These are phyloP conservation scores for Termitomyces sp. DNA, from an alignment of 768 basidiomycete species.

Conservation along the genomic window DNA sequence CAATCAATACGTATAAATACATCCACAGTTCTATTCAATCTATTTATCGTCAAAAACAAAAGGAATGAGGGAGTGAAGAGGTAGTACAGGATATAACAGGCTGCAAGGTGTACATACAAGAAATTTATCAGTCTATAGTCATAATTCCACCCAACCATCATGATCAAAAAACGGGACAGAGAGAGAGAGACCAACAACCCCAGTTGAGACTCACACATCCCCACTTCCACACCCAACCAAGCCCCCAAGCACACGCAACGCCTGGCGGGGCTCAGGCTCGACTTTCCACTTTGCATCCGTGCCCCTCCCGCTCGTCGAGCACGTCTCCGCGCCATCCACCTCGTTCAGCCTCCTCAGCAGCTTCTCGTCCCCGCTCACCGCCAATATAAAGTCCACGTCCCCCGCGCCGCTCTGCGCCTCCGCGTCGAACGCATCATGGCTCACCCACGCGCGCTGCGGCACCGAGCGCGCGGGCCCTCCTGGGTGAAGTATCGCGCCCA, in stretches of 20 bases:
- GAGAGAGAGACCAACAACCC: background rate
- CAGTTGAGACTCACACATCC: background rate
- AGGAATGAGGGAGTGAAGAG: background rate
- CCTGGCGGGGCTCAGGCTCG: constrained; percentile 13
- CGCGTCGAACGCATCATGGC: constrained; percentile 21
- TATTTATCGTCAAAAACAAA: background rate
- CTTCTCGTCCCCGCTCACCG: constrained; percentile 74
- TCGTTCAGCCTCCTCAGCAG: constrained; percentile 37
- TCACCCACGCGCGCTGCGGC: constrained; percentile 34
- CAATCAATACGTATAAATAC: no score
- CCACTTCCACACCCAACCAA: background rate
- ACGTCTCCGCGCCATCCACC: constrained; percentile 67
- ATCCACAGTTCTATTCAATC: background rate
- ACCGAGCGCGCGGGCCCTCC: constrained; percentile 43
- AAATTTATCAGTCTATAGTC: background rate
- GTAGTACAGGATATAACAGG: background rate
- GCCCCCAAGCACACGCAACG: constrained; percentile 6
- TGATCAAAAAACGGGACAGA: background rate
- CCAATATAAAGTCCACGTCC: constrained; percentile 57
- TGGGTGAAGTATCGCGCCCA: constrained; percentile 73
- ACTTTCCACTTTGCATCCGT: constrained; percentile 75
- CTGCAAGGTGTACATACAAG: background rate
- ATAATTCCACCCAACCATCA: background rate
- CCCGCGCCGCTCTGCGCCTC: constrained; percentile 9
- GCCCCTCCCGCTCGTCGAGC: constrained; percentile 60